phyloP scores from a whole-genome alignment of 495 filamentous ascomycete species.

The Aspergillus coremiiformis region DNA sequence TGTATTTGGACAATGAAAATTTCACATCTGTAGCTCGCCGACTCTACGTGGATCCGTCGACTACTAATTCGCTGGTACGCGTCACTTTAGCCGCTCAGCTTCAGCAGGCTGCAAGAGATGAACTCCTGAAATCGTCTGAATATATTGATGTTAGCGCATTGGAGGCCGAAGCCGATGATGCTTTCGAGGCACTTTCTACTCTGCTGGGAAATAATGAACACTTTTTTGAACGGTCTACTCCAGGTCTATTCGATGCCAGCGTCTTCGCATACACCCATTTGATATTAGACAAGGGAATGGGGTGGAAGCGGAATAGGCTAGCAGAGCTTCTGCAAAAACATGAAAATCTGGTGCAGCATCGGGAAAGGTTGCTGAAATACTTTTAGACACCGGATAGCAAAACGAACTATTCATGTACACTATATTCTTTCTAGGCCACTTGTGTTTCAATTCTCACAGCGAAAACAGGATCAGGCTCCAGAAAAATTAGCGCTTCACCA shows the following conservation, averaged over 20 bases:
- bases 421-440: slow-evolving; percentile 14
- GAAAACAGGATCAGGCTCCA: not conserved
- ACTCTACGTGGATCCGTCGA: slow-evolving; percentile 62
- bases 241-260: slow-evolving; percentile 75
- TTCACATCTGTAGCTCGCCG: slow-evolving; percentile 52
- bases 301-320: slow-evolving; percentile 48
- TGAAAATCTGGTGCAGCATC: slow-evolving; percentile 49
- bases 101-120: slow-evolving; percentile 58
- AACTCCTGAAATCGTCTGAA: slow-evolving; percentile 58
- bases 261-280: slow-evolving; percentile 90
- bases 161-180: slow-evolving; percentile 60
- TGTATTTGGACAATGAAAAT: slow-evolving; percentile 68
- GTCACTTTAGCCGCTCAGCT: slow-evolving; percentile 55
- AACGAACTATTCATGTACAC: slow-evolving; percentile 19
- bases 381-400: slow-evolving; percentile 17
- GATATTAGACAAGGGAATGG: slow-evolving; percentile 53
- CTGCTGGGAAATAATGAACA: slow-evolving; percentile 57
- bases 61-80: slow-evolving; percentile 56
- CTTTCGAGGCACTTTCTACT: slow-evolving; percentile 67
- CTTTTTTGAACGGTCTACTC: slow-evolving; percentile 57
- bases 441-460: not conserved
- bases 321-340: slow-evolving; percentile 33
- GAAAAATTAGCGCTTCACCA: not conserved
- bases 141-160: slow-evolving; percentile 56
- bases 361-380: slow-evolving; percentile 39